phyloP scores from a whole-genome alignment of 805 yeast genomes.

The Starmera pachycereana region DNA sequence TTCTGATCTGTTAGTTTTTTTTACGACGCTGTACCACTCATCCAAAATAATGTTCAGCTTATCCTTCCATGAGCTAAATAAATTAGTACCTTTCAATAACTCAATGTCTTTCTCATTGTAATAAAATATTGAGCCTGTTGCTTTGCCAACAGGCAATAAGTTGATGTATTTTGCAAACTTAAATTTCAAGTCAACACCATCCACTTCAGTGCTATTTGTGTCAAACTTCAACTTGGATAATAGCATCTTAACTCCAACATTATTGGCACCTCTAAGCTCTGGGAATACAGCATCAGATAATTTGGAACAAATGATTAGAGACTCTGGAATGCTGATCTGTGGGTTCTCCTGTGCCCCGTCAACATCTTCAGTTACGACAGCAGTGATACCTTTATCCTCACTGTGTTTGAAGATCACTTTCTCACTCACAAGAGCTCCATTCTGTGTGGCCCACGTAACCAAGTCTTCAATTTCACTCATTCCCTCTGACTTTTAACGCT shows the following conservation, averaged over 20 bases:
- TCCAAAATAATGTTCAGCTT: conserved; percentile 37
- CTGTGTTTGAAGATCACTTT: conserved; percentile 23
- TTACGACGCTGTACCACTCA: conserved; percentile 43
- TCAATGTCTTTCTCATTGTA: conserved; percentile 48
- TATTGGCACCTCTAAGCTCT: conserved; percentile 10
- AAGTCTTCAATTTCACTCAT: neutral
- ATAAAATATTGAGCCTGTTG: conserved; percentile 44
- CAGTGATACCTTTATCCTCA: conserved; percentile 26
- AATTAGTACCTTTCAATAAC: conserved; percentile 55
- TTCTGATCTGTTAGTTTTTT: neutral
- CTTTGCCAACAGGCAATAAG: conserved; percentile 33
- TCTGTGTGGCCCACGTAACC: conserved; percentile 25
- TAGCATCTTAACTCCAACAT: conserved; percentile 27
- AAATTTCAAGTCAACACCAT: conserved; percentile 13
- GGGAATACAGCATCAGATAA: conserved; percentile 18
- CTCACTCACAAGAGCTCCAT: conserved; percentile 26
- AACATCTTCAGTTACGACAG: conserved; percentile 17
- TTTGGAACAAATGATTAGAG: conserved; percentile 19
- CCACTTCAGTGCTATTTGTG: conserved; percentile 3
- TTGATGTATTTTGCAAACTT: conserved; percentile 36
- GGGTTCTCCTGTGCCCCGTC: conserved; percentile 12
- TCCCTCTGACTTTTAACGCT: neutral
- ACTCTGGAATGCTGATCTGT: conserved; percentile 19
- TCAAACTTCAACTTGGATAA: conserved; percentile 32
- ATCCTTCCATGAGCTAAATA: conserved; percentile 41